Conservation (phyloP, 202 grass and related monocot genomes). For the Bolboschoenoplectus hybrid region DNA sequence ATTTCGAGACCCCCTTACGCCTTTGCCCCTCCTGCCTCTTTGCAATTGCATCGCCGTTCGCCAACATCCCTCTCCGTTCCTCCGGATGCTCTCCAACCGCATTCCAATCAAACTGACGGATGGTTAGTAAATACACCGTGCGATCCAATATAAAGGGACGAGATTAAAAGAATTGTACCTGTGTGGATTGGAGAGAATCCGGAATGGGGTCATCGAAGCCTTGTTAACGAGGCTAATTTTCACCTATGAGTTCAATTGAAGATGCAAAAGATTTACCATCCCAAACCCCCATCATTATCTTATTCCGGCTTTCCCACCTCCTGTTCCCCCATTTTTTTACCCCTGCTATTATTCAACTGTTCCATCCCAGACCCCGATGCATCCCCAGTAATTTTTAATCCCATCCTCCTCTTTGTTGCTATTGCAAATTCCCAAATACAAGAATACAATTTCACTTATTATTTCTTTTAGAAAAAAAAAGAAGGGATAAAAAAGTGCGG, state of each 20-base stretch:
- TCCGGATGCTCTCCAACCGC: slow-evolving; percentile 23
- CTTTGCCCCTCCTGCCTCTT: too few relatives aligned
- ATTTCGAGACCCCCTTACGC: slow-evolving; percentile 28
- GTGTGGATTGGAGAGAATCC: not conserved
- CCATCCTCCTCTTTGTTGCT: slow-evolving; percentile 36
- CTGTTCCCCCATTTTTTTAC: slow-evolving; percentile 45
- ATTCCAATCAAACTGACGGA: too few relatives aligned
- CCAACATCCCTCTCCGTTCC: not conserved
- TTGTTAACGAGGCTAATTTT: not conserved
- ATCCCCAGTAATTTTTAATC: slow-evolving; percentile 32
- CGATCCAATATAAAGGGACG: too few relatives aligned
- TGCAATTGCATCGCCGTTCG: not conserved
- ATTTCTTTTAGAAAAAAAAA: not conserved
- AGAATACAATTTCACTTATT: not conserved
- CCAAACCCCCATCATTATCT: slow-evolving; percentile 43
- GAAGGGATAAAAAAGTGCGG: slow-evolving; percentile 36
- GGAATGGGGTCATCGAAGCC: too few relatives aligned
- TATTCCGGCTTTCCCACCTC: slow-evolving; percentile 38
- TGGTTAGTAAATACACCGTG: too few relatives aligned
- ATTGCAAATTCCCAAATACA: slow-evolving; percentile 27
- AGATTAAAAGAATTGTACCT: not conserved
- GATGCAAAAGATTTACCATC: slow-evolving; percentile 10
- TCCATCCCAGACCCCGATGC: slow-evolving; percentile 37
- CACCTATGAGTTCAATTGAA: not conserved
- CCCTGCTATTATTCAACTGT: slow-evolving; percentile 45